A percentile compares a stretch with the other conserved stretches of the same genome.
phyloP scores from a whole-genome alignment of 2,329 filamentous ascomycete species.

The Fusarium subglutinans region DNA sequence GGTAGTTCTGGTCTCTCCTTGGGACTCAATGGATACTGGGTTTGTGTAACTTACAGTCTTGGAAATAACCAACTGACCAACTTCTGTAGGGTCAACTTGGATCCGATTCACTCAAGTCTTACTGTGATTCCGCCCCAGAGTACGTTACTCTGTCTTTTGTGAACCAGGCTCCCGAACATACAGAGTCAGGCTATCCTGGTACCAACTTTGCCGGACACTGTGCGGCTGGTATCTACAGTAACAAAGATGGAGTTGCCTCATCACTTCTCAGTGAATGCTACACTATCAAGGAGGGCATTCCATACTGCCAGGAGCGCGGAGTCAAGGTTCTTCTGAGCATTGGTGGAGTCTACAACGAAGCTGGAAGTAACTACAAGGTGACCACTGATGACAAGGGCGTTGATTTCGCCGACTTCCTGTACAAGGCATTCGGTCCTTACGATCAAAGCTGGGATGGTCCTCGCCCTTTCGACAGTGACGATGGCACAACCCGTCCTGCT shows the following conservation, averaged over 20 bases:
- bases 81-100: constrained; percentile 48
- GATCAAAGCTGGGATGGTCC: constrained; percentile 45
- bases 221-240: constrained; percentile 40
- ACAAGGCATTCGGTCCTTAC: constrained; percentile 51
- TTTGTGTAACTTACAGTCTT: constrained; percentile 25
- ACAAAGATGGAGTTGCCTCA: constrained; percentile 39
- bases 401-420: constrained; percentile 52
- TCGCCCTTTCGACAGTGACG: constrained; percentile 51
- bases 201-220: constrained; percentile 55
- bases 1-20: constrained; percentile 22
- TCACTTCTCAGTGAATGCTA: constrained; percentile 49
- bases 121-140: constrained; percentile 51
- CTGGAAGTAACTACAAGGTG: constrained; percentile 48
- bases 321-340: constrained; percentile 57
- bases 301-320: constrained; percentile 52
- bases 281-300: constrained; percentile 51
- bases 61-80: background rate
- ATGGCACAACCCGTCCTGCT: constrained; percentile 32
- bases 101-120: constrained; percentile 44
- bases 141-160: constrained; percentile 53
- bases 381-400: constrained; percentile 44
- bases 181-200: constrained; percentile 48
- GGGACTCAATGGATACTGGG: constrained; percentile 54
- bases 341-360: constrained; percentile 46
- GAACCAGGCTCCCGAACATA: constrained; percentile 50